phyloP scores from a whole-genome alignment of 2,329 filamentous ascomycete species.

The Aureobasidium sp. region DNA sequence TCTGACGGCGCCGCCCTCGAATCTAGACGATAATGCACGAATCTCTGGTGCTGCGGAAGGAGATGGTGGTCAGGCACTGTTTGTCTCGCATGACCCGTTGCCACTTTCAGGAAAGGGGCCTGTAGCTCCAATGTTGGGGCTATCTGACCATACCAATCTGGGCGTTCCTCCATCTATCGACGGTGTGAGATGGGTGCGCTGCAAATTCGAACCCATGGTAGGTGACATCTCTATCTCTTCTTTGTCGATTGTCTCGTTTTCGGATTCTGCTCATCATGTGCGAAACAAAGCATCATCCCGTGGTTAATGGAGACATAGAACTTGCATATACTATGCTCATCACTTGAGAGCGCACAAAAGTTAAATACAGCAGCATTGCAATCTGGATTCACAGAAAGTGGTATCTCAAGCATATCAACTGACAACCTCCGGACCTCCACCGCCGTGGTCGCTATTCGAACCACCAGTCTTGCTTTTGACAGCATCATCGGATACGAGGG shows the following conservation, averaged over 20 bases:
- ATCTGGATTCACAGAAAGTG: constrained; percentile 85
- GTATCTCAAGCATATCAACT: constrained; percentile 58
- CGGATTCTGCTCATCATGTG: neutral
- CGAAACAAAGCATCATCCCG: neutral
- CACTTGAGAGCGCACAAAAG: constrained; percentile 63
- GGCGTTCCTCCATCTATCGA: neutral
- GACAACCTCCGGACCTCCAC: constrained; percentile 39
- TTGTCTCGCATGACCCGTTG: constrained; percentile 62
- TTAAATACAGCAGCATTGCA: constrained; percentile 67
- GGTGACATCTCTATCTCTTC: constrained; percentile 24
- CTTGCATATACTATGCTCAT: constrained; percentile 75
- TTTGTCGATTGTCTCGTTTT: neutral
- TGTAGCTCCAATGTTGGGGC: neutral
- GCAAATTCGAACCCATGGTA: constrained; percentile 96
- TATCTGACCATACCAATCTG: neutral
- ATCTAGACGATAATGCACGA: neutral
- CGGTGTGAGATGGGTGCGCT: constrained; percentile 49
- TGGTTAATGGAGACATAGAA: constrained; percentile 51
- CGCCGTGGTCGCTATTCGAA: constrained; percentile 75
- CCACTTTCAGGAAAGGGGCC: neutral
- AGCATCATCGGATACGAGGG: constrained; percentile 60
- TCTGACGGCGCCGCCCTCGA: constrained; percentile 16
- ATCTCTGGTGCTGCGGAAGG: constrained; percentile 59
- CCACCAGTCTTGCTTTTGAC: constrained; percentile 73
- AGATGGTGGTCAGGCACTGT: constrained; percentile 78